Evolutionary conservation across 345 rosid genomes (phyloP).

Genomic region (Excoecaria agallocha): DNA sequence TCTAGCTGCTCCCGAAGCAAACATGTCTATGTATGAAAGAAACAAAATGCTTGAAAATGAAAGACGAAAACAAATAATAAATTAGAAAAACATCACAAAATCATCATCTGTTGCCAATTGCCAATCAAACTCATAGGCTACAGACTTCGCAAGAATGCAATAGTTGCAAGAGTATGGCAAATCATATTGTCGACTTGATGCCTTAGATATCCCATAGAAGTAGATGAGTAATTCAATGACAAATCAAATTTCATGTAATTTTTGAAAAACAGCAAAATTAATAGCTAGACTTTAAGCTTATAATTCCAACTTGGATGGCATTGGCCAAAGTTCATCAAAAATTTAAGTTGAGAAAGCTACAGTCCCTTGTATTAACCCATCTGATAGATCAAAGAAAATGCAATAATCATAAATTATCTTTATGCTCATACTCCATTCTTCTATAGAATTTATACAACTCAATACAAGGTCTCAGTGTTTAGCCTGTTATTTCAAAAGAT

Average conservation of each 20-base stretch:
- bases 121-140: neutral
- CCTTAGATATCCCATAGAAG: neutral
- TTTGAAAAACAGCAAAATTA: no score
- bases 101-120: neutral
- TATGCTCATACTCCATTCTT: neutral
- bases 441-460: neutral
- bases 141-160: neutral
- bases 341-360: no score
- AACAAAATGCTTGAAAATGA: no score
- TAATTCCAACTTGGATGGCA: no score
- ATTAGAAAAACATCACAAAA: neutral
- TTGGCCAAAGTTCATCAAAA: no score
- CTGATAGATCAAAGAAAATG: no score
- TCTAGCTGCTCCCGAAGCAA: no score
- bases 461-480: neutral
- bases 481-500: neutral
- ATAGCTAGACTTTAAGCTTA: no score
- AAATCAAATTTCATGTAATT: no score
- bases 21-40: no score
- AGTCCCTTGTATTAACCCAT: no score
- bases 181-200: neutral
- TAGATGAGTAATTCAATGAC: neutral
- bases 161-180: neutral
- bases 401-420: no score
- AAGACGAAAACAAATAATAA: neutral